Percentiles rank a stretch among this genome's conserved stretches.
phyloP scores from a whole-genome alignment of 2,329 filamentous ascomycete genomes.

The Nemania serpens region DNA sequence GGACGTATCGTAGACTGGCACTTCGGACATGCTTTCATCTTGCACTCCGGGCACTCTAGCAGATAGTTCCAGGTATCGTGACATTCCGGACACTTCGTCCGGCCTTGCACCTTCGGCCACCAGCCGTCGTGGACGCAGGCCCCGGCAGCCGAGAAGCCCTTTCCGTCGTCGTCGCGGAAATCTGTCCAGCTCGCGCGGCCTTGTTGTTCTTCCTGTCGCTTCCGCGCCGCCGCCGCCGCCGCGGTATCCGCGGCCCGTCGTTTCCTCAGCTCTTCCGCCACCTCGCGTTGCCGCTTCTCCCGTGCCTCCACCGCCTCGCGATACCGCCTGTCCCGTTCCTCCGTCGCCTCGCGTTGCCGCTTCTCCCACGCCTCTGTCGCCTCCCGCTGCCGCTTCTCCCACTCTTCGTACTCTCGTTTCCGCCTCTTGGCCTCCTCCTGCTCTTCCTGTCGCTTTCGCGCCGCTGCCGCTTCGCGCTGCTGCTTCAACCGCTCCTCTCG shows the following conservation, averaged over 20 bases:
- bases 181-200: too few relatives aligned
- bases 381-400: neutral
- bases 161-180: neutral
- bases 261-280: too few relatives aligned
- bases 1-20: neutral
- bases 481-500: too few relatives aligned
- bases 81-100: conserved; percentile 1
- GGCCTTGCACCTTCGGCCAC: conserved; percentile 6
- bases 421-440: too few relatives aligned
- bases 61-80: conserved; percentile 7
- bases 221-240: too few relatives aligned
- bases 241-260: too few relatives aligned
- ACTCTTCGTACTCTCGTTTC: too few relatives aligned
- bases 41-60: conserved; percentile 7
- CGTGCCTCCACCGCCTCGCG: too few relatives aligned
- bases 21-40: conserved; percentile 10
- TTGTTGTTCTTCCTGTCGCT: too few relatives aligned
- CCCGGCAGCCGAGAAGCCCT: neutral
- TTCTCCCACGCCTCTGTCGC: neutral
- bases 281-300: too few relatives aligned
- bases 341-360: too few relatives aligned
- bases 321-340: neutral
- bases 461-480: neutral
- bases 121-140: conserved; percentile 10
- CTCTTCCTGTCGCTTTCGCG: neutral